These are phyloP conservation scores for Garcia nutans DNA, from an alignment of 345 rosid species.

Conservation along the genomic window DNA sequence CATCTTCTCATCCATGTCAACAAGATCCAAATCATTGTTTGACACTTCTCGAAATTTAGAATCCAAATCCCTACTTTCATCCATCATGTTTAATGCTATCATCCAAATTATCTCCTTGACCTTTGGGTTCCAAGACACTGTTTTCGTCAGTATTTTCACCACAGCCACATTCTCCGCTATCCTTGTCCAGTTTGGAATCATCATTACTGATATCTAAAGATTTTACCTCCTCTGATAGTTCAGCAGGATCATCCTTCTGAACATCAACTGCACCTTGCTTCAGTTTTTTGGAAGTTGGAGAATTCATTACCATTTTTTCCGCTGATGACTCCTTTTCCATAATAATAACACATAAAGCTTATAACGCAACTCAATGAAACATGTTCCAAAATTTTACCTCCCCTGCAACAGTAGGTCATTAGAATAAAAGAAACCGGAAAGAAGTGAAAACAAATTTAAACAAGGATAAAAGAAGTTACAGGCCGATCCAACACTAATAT, in stretches of 20 bases:
- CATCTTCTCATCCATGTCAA: constrained; percentile 15
- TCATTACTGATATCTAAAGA: constrained; percentile 24
- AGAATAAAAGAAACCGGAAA: constrained; percentile 20
- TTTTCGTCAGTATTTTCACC: constrained; percentile 18
- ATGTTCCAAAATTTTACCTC: constrained; percentile 12
- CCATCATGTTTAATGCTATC: constrained; percentile 1
- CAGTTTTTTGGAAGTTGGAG: constrained; percentile 26
- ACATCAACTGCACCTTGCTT: constrained; percentile 24
- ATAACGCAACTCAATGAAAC: constrained; percentile 21
- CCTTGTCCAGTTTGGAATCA: constrained; percentile 23
- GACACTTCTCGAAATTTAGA: constrained; percentile 19
- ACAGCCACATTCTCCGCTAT: constrained; percentile 15
- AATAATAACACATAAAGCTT: constrained; percentile 8
- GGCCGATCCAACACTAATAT: background rate
- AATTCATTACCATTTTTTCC: constrained; percentile 16
- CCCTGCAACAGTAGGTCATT: constrained; percentile 5
- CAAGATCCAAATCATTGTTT: constrained; percentile 22
- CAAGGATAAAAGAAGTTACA: background rate
- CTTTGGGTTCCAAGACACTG: background rate
- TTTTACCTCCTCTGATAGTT: constrained; percentile 27
- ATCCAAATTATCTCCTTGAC: constrained; percentile 6
- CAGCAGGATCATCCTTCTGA: constrained; percentile 22
- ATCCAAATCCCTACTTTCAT: constrained; percentile 12
- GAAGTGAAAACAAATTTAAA: background rate
- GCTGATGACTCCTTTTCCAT: constrained; percentile 29